Conservation (phyloP, 2,329 filamentous ascomycete genomes). For the Ascochyta clinopodiicola region DNA sequence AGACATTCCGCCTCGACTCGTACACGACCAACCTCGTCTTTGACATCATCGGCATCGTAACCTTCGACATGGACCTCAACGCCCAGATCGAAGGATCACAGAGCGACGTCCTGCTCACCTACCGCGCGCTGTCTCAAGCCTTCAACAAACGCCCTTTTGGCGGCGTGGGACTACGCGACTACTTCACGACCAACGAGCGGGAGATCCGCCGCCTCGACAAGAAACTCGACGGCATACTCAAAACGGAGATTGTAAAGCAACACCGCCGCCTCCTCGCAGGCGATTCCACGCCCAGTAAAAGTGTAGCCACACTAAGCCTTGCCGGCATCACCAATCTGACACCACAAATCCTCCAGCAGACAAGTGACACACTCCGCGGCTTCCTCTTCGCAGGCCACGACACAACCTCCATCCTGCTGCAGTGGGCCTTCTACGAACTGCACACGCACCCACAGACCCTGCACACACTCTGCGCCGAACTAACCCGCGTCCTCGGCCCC, state of each 20-base stretch:
- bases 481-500: neutral
- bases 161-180: slow-evolving; percentile 17
- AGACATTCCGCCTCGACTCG: slow-evolving; percentile 20
- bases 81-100: slow-evolving; percentile 23
- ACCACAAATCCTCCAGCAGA: slow-evolving; percentile 35
- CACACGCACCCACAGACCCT: slow-evolving; percentile 26
- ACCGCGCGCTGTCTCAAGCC: slow-evolving; percentile 23
- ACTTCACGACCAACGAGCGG: slow-evolving; percentile 25
- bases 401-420: slow-evolving; percentile 35
- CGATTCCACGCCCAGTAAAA: slow-evolving; percentile 5
- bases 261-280: slow-evolving; percentile 8
- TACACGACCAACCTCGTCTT: slow-evolving; percentile 27
- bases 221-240: slow-evolving; percentile 23
- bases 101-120: slow-evolving; percentile 22
- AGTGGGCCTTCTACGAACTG: slow-evolving; percentile 37
- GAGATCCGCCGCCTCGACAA: slow-evolving; percentile 17
- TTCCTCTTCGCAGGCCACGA: slow-evolving; percentile 47
- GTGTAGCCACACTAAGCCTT: slow-evolving; percentile 24
- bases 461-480: neutral
- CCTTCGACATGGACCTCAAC: slow-evolving; percentile 24
- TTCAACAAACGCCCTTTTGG: slow-evolving; percentile 26
- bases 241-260: slow-evolving; percentile 20
- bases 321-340: slow-evolving; percentile 21
- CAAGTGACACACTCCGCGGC: slow-evolving; percentile 45
- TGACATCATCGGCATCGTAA: slow-evolving; percentile 31